Conservation (phyloP, 306 rosid genomes). For the Ceratonia siliqua region DNA sequence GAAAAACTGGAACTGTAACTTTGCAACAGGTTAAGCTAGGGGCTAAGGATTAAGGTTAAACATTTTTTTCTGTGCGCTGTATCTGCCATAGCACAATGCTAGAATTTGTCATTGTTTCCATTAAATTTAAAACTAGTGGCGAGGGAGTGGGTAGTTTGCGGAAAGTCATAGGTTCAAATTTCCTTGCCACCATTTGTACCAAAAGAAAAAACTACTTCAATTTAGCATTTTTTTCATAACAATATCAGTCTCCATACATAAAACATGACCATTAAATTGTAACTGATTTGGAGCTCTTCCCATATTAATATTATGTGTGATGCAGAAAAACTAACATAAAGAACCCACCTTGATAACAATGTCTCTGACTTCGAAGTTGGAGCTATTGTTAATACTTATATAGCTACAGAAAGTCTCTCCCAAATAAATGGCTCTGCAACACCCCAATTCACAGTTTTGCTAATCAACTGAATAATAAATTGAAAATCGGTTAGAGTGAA, state of each 20-base stretch:
- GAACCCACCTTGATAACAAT: constrained; percentile 67
- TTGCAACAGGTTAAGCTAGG: neutral
- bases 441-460: neutral
- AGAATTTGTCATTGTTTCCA: neutral
- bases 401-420: constrained; percentile 99
- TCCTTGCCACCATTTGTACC: too few species aligned
- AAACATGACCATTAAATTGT: neutral
- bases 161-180: too few species aligned
- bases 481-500: neutral
- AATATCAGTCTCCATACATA: neutral
- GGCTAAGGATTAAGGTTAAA: neutral
- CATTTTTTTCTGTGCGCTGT: neutral
- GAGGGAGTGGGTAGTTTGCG: too few species aligned
- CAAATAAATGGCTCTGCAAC: constrained; percentile 82
- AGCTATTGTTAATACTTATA: constrained; percentile 88
- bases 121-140: neutral
- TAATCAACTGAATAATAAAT: neutral
- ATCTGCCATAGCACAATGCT: neutral
- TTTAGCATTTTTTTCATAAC: neutral
- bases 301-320: neutral
- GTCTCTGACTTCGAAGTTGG: constrained; percentile 84
- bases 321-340: neutral
- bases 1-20: neutral
- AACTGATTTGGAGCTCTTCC: neutral
- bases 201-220: neutral